phyloP scores from a whole-genome alignment of 352 stramenopile species.

The Phytophthora meadii region DNA sequence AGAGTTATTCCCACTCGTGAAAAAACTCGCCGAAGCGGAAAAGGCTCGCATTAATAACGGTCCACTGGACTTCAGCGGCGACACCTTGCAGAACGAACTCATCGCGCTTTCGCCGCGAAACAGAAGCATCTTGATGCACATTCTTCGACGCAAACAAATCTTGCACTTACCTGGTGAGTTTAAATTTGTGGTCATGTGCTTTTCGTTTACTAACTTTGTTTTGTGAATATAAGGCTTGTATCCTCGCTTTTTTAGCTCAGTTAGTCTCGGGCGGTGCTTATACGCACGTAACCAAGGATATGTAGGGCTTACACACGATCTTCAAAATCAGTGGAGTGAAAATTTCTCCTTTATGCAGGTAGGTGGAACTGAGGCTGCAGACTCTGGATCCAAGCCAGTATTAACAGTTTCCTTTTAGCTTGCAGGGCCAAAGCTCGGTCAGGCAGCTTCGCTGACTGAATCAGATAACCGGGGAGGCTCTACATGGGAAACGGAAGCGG shows the following conservation, averaged over 20 bases:
- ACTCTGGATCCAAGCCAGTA: not conserved
- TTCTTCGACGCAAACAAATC: constrained; percentile 77
- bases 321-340: constrained; percentile 82
- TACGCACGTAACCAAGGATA: constrained; percentile 67
- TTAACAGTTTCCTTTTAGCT: constrained; percentile 42
- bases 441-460: constrained; percentile 37
- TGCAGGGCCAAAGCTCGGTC: constrained; percentile 54
- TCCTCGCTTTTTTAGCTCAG: constrained; percentile 69
- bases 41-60: constrained; percentile 31
- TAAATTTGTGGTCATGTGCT: not conserved
- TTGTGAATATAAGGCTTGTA: constrained; percentile 57
- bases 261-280: constrained; percentile 56
- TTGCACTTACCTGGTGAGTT: constrained; percentile 65
- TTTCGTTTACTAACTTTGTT: constrained; percentile 11
- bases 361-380: constrained; percentile 3
- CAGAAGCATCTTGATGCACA: constrained; percentile 72
- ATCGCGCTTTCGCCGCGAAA: constrained; percentile 35
- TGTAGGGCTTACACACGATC: constrained; percentile 64
- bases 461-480: constrained; percentile 50
- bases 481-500: constrained; percentile 49
- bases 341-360: constrained; percentile 78
- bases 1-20: constrained; percentile 54
- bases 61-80: constrained; percentile 35
- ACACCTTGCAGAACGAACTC: constrained; percentile 54
- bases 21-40: constrained; percentile 49